Evolutionary conservation across 148 eudicot species (phyloP), one percentile per base, ranked within the genome.

Genomic region (Drosera capensis): DNA sequence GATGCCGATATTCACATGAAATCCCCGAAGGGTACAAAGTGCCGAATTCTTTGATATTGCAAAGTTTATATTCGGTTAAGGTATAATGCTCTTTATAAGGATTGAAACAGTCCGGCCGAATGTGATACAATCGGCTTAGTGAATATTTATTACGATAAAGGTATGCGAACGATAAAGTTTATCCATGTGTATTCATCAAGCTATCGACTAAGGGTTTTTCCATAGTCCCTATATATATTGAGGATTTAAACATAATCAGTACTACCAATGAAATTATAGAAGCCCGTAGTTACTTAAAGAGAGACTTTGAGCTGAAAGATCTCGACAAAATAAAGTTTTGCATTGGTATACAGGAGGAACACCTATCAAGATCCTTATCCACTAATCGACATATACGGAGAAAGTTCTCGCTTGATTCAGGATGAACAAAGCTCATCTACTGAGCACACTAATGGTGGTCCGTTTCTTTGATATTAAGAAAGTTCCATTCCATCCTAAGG

Each of bases 171-270:
- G 11, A 41, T 17, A 2, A 1, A 3, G 20, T 7, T 0, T 17
- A 8, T 41, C 31, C 0, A 15, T 41, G 45, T 41, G 20, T 41
- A 16, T 41, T 41, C 45, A 41, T 41, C 20, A 41, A 41, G 20
- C 3, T 2, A n/a, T 41, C 45, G 3, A 1, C 16, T 16, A n/a
- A 4, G 3, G 3, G 20, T 16, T 41, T 41, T 41, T 20, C 45
- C 18, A 41, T 41, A 16, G 11, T 41, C 11, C 21, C 8, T 9
- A 22, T 41, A 7, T 41, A 41, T 41, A 20, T 41, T 41, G 20
- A 41, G 2, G 45, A 41, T 16, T n/a, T 18, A 18, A n/a, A 41
- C 8, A 14, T 41, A 2, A 11, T 41, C 31, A 28, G n/a, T n/a
- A n/a, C n/a, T n/a, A n/a, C n/a, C n/a, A n/a, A n/a, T n/a, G n/a